Base-by-base conservation (phyloP, 2,329 filamentous ascomycete species). In the Phaeophleospora eucalypticola region DNA sequence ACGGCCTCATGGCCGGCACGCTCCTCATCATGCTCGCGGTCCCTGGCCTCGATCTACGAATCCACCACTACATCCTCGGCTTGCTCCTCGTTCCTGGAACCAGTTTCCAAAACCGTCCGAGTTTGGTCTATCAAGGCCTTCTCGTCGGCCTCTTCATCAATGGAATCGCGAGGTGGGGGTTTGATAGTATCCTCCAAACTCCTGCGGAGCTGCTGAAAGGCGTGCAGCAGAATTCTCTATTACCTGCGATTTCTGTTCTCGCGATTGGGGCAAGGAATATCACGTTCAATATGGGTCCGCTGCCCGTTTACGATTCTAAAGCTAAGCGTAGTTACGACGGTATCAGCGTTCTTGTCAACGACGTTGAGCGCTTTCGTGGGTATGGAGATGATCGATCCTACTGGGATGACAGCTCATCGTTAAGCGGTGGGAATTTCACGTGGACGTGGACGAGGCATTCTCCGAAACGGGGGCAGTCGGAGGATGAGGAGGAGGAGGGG, bases 21-120 rank as follows among this genome's bases (percentile, higher is more conserved):
- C 80, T 97, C 29, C 62, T 93, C 21, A 70, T 89, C 41, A 78
- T 86, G 27, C 74, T 95, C 10, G 71, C 79, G 1, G 69, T 95
- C 4, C 91, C 91, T 0, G 80, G 82, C 6, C 80, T 95, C 42
- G 86, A 83, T 52, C 76, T 98, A 41, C 83, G 93, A 27, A 89
- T 98, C 46, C 93, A 98, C 64, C 93, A 98, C 67, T 98, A 97
- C 65, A 87, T 97, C 54, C 75, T 97, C 3, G 89, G 84, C 1
- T 78, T 98, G 12, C 74, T 97, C 0, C 78, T 98, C 0, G 78
- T 97, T 4, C 89, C 90, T 0, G 93, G 90, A 0, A 97, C 93
- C 0, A 83, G 82, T 43, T 82, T 97, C 67, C 90, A 95, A 57
- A 97, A 87, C 4, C 81, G 93, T 0, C 86, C 88, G 0, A 84